These are phyloP conservation scores for Daldinia eschscholtzii DNA, from an alignment of 2,329 filamentous ascomycete species.

Conservation along the genomic window DNA sequence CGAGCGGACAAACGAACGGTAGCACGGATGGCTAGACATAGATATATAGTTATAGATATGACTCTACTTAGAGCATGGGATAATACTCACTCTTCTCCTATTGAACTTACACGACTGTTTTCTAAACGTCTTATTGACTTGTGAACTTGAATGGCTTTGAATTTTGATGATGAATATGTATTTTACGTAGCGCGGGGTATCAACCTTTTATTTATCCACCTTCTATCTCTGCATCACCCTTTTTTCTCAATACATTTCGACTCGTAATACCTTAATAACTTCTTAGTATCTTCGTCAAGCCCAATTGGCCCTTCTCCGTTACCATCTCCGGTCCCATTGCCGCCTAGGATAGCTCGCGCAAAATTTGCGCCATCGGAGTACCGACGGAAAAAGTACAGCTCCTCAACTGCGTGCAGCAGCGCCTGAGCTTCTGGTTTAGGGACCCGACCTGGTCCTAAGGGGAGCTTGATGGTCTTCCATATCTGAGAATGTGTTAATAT, in stretches of 20 bases:
- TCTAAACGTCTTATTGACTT: background rate
- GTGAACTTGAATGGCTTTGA: background rate
- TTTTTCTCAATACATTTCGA: constrained; percentile 57
- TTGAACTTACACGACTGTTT: background rate
- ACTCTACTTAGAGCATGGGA: constrained; percentile 20
- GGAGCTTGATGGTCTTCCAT: constrained; percentile 58
- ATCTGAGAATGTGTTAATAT: constrained; percentile 55
- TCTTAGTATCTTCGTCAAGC: constrained; percentile 60
- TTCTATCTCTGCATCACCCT: constrained; percentile 5
- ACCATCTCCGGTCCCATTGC: background rate
- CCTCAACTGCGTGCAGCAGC: constrained; percentile 68
- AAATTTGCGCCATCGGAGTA: constrained; percentile 62
- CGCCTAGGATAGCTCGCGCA: constrained; percentile 53
- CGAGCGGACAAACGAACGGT: background rate
- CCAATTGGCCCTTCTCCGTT: constrained; percentile 46
- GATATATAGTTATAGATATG: constrained; percentile 23
- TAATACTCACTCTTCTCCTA: constrained; percentile 32
- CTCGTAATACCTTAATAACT: constrained; percentile 59
- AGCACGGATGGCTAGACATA: constrained; percentile 19
- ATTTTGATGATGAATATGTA: background rate
- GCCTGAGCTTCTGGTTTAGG: constrained; percentile 64
- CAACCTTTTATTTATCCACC: background rate
- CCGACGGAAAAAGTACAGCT: constrained; percentile 67
- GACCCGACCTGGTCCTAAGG: constrained; percentile 52
- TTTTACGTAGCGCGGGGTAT: constrained; percentile 2